Evolutionary conservation across 192 early-diverging fungal species (phyloP).

Genomic region (Umbelopsis vinacea): DNA sequence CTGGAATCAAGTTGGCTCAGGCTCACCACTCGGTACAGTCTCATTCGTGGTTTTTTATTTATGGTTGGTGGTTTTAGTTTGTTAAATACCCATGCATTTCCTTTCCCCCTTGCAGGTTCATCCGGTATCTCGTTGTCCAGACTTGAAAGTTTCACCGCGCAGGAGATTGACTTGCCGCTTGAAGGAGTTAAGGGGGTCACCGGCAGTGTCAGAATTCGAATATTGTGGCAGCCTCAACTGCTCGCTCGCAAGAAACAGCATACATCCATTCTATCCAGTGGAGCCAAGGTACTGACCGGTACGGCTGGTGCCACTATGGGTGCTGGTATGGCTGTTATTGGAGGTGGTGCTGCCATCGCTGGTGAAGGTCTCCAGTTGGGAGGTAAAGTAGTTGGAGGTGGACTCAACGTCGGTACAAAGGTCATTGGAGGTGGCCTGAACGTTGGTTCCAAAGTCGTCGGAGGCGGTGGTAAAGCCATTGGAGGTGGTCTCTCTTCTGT

Average conservation of each 20-base stretch:
- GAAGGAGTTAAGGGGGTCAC: slow-evolving; percentile 27
- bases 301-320: slow-evolving; percentile 4
- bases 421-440: background rate
- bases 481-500: background rate
- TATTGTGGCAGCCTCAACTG: slow-evolving; percentile 61
- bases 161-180: slow-evolving; percentile 47
- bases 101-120: slow-evolving; percentile 27
- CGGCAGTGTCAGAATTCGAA: slow-evolving; percentile 50
- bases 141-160: slow-evolving; percentile 42
- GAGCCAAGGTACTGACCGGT: slow-evolving; percentile 17
- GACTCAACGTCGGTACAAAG: background rate
- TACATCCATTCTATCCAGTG: slow-evolving; percentile 48
- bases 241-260: slow-evolving; percentile 58
- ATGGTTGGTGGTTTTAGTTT: too few relatives aligned
- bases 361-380: slow-evolving; percentile 28
- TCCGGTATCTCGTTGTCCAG: slow-evolving; percentile 33
- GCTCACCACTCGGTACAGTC: slow-evolving; percentile 52
- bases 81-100: background rate
- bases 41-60: slow-evolving; percentile 28
- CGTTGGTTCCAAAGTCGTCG: slow-evolving; percentile 4
- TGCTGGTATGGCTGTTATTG: slow-evolving; percentile 46
- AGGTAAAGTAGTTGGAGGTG: slow-evolving; percentile 18
- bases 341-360: slow-evolving; percentile 54
- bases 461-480: slow-evolving; percentile 8
- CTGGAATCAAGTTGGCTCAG: slow-evolving; percentile 66